Percentiles rank a stretch among this genome's conserved stretches.
Conservation (phyloP, 371 early-diverging fungal genomes). For the Smittium mucronatum region DNA sequence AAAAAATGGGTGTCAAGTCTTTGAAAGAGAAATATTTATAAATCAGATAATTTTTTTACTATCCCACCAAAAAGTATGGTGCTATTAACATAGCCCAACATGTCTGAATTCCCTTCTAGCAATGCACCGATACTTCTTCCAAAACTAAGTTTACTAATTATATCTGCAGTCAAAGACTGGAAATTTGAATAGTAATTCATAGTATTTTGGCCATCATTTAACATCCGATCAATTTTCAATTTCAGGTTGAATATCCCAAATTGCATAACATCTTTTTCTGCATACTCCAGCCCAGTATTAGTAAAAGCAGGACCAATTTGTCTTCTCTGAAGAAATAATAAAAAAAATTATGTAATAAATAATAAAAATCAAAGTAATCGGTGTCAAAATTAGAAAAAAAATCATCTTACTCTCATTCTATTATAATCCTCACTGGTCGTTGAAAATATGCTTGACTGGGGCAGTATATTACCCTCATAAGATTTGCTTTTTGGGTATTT, state of each 20-base stretch:
- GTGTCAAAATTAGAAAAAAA: not conserved
- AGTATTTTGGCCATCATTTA: not conserved
- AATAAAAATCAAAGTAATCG: no score
- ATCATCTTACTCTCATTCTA: not conserved
- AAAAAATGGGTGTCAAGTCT: no score
- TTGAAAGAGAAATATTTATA: no score
- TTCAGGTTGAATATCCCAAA: not conserved
- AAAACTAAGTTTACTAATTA: not conserved
- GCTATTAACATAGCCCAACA: no score
- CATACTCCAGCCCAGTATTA: not conserved
- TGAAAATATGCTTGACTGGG: not conserved
- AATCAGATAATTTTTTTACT: no score
- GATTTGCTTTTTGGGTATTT: not conserved
- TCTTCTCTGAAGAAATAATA: not conserved
- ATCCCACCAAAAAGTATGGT: no score
- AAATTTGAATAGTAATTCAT: not conserved
- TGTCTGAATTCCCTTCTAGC: no score
- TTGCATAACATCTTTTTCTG: not conserved
- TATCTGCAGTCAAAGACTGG: not conserved
- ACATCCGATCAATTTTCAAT: not conserved
- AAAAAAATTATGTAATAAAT: not conserved
- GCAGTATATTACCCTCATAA: not conserved
- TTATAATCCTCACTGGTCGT: not conserved
- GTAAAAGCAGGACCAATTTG: not conserved
- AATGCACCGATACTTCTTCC: not conserved